Conservation (phyloP, 768 basidiomycete genomes). For the Nidularia pulvinata region DNA sequence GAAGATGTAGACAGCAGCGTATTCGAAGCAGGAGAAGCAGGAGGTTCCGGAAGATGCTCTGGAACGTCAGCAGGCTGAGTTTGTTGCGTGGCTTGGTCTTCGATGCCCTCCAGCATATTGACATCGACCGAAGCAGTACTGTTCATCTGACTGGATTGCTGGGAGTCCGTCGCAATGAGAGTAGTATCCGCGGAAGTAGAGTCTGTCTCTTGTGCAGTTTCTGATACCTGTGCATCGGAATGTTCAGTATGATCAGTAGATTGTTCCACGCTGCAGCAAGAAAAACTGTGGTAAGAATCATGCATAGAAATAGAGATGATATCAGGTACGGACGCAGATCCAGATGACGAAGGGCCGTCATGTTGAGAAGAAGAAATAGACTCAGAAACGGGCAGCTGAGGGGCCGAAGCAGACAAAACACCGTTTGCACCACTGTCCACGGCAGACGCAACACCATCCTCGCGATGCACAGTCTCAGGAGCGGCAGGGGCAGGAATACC, state of each 20-base stretch:
- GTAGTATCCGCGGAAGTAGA: constrained; percentile 47
- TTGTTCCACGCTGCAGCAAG: constrained; percentile 36
- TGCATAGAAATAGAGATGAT: constrained; percentile 28
- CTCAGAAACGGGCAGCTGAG: constrained; percentile 10
- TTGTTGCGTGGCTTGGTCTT: not conserved
- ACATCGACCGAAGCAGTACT: not conserved
- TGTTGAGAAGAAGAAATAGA: constrained; percentile 26
- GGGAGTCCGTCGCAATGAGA: constrained; percentile 32
- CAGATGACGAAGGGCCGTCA: constrained; percentile 26
- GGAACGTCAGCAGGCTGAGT: constrained; percentile 11
- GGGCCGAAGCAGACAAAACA: not conserved
- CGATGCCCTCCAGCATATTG: not conserved
- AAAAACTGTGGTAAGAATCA: constrained; percentile 35
- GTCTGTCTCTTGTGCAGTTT: constrained; percentile 3
- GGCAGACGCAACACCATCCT: not conserved
- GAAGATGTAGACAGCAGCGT: constrained; percentile 40
- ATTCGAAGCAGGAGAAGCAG: constrained; percentile 55
- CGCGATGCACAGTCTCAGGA: constrained; percentile 2
- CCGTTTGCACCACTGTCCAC: not conserved
- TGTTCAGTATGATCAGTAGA: constrained; percentile 46
- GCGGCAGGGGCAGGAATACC: constrained; percentile 6
- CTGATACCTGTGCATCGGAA: constrained; percentile 40
- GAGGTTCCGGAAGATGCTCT: constrained; percentile 54
- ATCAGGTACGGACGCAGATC: constrained; percentile 51
- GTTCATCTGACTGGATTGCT: constrained; percentile 8